Conservation (phyloP, 805 yeast species). For the Wickerhamomyces chaumierensis region DNA sequence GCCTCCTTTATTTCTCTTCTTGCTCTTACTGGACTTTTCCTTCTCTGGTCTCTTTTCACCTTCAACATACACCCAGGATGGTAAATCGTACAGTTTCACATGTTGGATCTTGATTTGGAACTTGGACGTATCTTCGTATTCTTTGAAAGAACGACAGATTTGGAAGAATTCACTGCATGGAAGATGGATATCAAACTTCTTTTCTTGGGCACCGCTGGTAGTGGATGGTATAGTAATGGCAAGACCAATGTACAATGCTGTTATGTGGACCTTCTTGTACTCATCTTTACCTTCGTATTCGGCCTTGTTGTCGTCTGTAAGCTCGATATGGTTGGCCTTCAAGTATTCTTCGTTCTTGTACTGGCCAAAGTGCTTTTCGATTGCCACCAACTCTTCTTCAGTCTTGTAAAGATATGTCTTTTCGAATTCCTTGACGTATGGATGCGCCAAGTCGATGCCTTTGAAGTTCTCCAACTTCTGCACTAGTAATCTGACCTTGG, state of each 20-base stretch:
- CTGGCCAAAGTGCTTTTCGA: slow-evolving; percentile 55
- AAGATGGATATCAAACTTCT: slow-evolving; percentile 69
- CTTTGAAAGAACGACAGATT: slow-evolving; percentile 68
- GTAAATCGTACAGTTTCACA: slow-evolving; percentile 70
- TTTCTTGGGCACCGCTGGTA: slow-evolving; percentile 27
- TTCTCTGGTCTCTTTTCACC: slow-evolving; percentile 71
- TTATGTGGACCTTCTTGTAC: slow-evolving; percentile 38
- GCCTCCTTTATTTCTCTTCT: slow-evolving; percentile 31
- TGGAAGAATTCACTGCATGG: slow-evolving; percentile 87
- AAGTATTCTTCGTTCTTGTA: slow-evolving; percentile 38
- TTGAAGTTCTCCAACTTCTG: slow-evolving; percentile 69
- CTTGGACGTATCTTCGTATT: slow-evolving; percentile 43
- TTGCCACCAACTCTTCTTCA: slow-evolving; percentile 43
- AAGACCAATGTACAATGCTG: slow-evolving; percentile 75
- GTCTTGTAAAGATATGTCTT: slow-evolving; percentile 35
- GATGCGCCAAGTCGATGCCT: slow-evolving; percentile 80
- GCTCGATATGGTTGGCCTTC: slow-evolving; percentile 18
- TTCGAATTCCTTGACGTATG: slow-evolving; percentile 71
- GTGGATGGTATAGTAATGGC: slow-evolving; percentile 22
- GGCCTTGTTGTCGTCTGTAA: slow-evolving; percentile 25
- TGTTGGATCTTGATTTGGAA: slow-evolving; percentile 54
- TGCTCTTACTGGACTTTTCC: slow-evolving; percentile 27
- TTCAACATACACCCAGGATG: slow-evolving; percentile 70
- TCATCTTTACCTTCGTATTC: slow-evolving; percentile 21
- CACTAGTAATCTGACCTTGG: slow-evolving; percentile 71